phyloP scores from a whole-genome alignment of 768 basidiomycete species.

The Tylopilus balloui region DNA sequence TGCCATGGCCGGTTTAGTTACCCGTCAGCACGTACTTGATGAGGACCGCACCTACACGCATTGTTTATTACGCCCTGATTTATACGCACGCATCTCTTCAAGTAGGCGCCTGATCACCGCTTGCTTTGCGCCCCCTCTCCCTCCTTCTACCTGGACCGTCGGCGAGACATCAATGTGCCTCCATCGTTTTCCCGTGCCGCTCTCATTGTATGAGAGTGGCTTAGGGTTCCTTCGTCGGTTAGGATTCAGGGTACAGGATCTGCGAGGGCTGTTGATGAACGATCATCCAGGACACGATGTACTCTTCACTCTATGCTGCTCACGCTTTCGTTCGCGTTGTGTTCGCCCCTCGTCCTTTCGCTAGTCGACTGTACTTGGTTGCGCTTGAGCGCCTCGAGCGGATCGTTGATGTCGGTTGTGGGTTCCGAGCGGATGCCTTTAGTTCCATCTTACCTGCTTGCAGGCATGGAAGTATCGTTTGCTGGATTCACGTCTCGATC shows the following conservation, averaged over 20 bases:
- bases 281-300: conserved; percentile 15
- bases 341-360: conserved; percentile 32
- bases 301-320: not conserved
- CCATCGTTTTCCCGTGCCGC: conserved; percentile 14
- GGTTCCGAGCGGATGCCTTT: conserved; percentile 7
- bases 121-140: conserved; percentile 25
- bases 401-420: conserved; percentile 10
- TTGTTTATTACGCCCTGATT: conserved; percentile 44
- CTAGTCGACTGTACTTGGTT: conserved; percentile 34
- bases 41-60: conserved; percentile 28
- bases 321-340: conserved; percentile 11
- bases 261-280: conserved; percentile 24
- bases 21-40: conserved; percentile 22
- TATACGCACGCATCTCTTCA: conserved; percentile 30
- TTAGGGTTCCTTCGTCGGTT: conserved; percentile 21
- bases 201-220: conserved; percentile 36
- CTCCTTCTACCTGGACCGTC: conserved; percentile 13
- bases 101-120: conserved; percentile 47
- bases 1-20: conserved; percentile 24
- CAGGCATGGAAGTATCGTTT: conserved; percentile 19
- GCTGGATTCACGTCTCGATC: conserved; percentile 21
- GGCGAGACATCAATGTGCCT: conserved; percentile 27
- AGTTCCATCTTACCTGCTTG: conserved; percentile 23
- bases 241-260: conserved; percentile 27
- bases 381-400: conserved; percentile 23